Evolutionary conservation across 2,329 filamentous ascomycete genomes (phyloP).

Genomic region (Ophioceras dolichostomum): DNA sequence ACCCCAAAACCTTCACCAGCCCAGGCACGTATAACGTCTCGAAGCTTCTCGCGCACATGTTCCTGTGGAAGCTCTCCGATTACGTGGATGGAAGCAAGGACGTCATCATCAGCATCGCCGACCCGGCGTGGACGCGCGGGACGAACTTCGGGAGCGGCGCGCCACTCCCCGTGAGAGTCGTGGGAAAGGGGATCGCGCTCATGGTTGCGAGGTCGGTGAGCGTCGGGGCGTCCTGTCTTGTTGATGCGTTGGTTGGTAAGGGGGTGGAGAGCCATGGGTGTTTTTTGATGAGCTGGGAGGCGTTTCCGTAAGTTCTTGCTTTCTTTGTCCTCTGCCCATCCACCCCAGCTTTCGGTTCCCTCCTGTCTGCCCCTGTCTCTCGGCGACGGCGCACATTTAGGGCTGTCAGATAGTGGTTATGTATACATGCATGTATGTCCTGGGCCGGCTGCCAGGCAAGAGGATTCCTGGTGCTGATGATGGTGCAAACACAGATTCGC

Average conservation of each 20-base stretch:
- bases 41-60: constrained; percentile 19
- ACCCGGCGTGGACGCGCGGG: constrained; percentile 18
- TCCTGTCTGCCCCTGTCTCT: no score
- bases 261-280: neutral
- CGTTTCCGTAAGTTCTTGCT: constrained; percentile 2
- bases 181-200: neutral
- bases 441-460: neutral
- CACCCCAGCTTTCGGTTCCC: no score
- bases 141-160: constrained; percentile 11
- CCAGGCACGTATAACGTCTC: constrained; percentile 14
- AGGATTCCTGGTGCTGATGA: no score
- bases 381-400: no score
- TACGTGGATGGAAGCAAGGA: constrained; percentile 18
- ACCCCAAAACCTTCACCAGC: constrained; percentile 10
- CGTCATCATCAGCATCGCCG: constrained; percentile 22
- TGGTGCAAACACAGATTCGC: constrained; percentile 1
- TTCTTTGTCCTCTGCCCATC: no score
- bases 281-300: constrained; percentile 3
- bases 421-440: no score
- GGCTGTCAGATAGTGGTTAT: no score
- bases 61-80: constrained; percentile 24
- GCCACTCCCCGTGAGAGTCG: neutral
- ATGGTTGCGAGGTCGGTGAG: neutral
- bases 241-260: constrained; percentile 7
- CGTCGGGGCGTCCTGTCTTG: constrained; percentile 3